Evolutionary conservation across 306 rosid genomes (phyloP), one percentile per base, ranked within the genome.

Genomic region (Cucurbita argyrosperma): DNA sequence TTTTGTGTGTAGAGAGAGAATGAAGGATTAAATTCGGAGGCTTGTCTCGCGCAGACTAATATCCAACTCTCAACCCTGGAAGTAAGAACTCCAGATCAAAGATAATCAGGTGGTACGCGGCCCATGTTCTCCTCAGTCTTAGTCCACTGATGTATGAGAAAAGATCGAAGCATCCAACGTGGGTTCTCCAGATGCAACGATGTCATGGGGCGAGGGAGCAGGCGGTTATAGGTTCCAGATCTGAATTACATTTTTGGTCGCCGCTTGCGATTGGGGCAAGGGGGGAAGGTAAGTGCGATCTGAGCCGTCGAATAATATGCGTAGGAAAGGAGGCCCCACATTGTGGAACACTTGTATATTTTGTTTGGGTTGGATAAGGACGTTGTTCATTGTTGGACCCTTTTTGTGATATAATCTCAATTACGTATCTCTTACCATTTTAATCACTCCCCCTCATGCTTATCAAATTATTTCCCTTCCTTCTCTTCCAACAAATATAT

Each of bases 171-270:
- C 9, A 0, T 3, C 18, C 46, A 70, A 70, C 56, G 58, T 70
- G 74, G 74, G 47, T 30, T 70, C 9, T 26, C 15, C 45, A 9
- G 1, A 10, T 12, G 1, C 4, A 9, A 21, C 2, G 5, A 15
- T 49, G 0, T 0, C 5, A 0, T 51, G 60, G 16, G 15, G 1
- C 5, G 46, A 3, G 10, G 21, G 30, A 49, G 74, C 74, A 70
- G 59, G 7, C 4, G 74, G 51, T 70, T 35, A 6, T 15, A 51
- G 60, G 60, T 35, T 5, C 51, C 74, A 70, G 74, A 70, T 70
- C 74, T 70, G 74, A 70, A 70, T 50, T 50, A 16, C 26, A 12
- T 5, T 70, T 70, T 70, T 70, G 74, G 47, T 70, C 74, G 74
- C 56, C 74, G 74, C 46, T 35, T 30, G 45, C 56, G 74, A 70